phyloP scores from a whole-genome alignment of 805 yeast genomes.

The Candida krabiensis region DNA sequence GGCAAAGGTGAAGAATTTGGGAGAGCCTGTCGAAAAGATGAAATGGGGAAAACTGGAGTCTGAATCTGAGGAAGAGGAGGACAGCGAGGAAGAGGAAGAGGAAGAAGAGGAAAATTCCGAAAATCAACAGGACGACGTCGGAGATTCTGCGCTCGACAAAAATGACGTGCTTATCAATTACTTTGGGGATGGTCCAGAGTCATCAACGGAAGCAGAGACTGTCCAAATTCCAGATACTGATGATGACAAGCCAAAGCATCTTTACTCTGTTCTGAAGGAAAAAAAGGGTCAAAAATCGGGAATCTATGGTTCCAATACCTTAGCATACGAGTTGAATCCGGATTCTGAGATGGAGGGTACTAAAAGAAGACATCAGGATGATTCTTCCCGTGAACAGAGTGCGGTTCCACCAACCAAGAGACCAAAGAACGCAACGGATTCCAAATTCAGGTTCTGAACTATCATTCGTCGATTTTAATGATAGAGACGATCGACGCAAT shows the following conservation, averaged over 20 bases:
- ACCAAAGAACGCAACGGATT: constrained; percentile 3
- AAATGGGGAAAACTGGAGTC: constrained; percentile 34
- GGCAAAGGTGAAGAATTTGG: constrained; percentile 14
- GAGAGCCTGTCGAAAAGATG: constrained; percentile 27
- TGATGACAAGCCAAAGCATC: constrained; percentile 19
- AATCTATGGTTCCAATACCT: constrained; percentile 31
- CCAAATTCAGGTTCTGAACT: constrained; percentile 12
- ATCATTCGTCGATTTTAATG: too few species aligned
- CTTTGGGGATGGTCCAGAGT: constrained; percentile 23
- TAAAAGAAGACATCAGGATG: constrained; percentile 1
- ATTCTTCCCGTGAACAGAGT: neutral
- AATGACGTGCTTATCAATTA: constrained; percentile 31
- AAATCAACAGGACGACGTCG: constrained; percentile 29
- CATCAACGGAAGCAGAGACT: constrained; percentile 6
- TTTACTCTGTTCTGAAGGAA: constrained; percentile 36
- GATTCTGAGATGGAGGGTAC: neutral
- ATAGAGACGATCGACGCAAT: too few species aligned
- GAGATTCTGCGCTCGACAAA: constrained; percentile 23
- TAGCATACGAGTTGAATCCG: constrained; percentile 22
- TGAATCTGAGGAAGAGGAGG: constrained; percentile 37
- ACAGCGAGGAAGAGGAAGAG: constrained; percentile 31
- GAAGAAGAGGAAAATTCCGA: constrained; percentile 29
- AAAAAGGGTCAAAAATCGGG: constrained; percentile 24
- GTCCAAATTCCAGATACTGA: constrained; percentile 13
- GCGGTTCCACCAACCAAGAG: too few species aligned